These are phyloP conservation scores for Cruciata laevipes DNA, from an alignment of 257 asterid species.

Conservation along the genomic window DNA sequence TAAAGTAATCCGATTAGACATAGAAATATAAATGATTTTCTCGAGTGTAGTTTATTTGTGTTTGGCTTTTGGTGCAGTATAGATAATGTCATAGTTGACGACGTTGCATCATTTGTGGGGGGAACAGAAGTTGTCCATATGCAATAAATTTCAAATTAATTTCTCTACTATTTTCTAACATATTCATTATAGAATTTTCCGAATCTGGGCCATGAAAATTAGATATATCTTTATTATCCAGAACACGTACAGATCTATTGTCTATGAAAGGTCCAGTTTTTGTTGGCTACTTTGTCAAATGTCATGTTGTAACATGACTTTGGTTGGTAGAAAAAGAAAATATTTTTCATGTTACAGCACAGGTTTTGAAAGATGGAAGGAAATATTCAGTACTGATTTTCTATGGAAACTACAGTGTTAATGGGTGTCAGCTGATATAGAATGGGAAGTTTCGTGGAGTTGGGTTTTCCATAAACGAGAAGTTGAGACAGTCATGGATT, in stretches of 20 bases:
- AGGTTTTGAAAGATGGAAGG: no score
- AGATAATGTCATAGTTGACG: neutral
- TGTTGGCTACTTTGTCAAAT: no score
- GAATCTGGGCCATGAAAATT: neutral
- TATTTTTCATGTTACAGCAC: no score
- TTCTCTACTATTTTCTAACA: neutral
- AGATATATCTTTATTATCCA: neutral
- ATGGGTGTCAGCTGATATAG: no score
- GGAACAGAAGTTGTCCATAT: neutral
- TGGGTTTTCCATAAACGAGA: no score
- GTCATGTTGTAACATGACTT: no score
- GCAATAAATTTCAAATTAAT: neutral
- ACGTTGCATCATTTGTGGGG: neutral
- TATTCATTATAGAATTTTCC: neutral
- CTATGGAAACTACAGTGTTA: no score
- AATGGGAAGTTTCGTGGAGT: no score
- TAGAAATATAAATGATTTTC: neutral
- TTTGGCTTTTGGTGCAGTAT: neutral
- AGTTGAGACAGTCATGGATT: no score
- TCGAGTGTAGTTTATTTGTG: neutral
- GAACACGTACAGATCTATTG: neutral
- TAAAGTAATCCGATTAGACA: neutral
- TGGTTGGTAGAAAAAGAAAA: no score
- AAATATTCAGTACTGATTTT: no score
- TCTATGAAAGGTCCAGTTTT: no score